Base-by-base conservation (phyloP, 208 protist genomes). In the Acanthamoeba royreba region DNA sequence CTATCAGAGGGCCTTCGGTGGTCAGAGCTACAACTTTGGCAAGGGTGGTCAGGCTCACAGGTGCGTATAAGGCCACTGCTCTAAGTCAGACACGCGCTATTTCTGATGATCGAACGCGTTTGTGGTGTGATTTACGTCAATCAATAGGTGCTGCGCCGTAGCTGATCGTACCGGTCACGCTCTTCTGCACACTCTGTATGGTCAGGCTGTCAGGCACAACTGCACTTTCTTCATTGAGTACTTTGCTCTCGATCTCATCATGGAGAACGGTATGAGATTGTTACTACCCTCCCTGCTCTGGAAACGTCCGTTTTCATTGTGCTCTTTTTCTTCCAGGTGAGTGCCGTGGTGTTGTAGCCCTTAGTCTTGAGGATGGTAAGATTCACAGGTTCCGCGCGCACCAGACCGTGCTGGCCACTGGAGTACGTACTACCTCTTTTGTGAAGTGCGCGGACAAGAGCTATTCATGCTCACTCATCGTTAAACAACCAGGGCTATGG, bases 161-260 rank as follows among this genome's bases (percentile, higher is more conserved):
- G 99, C 99, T 1, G 99, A 99, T 96, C 98, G 99, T 89, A 99
- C 99, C 9, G 99, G 99, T 5, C 99, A 99, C 95, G 98, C 99
- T 45, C 98, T 99, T 89, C 97, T 99, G 5, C 99, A 99, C 96
- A 99, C 99, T 38, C 97, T 99, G 9, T 99, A 99, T 96, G 99
- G 99, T 69, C 99, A 99, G 95, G 98, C 98, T 11, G 45, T 91
- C 38, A 85, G 42, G 92, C 98, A 99, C 95, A 97, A 99, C 94
- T 98, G 98, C 22, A 98, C 98, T 93, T 99, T 99, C 95, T 99
- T 99, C 94, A 99, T 99, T 91, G 99, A 99, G 96, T 99, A 99
- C 97, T 99, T 99, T 97, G 99, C 99, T 58, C 97, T 99, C 9
- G 99, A 99, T 95, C 97, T 99, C 17, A 98, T 99, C 79, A 99